phyloP scores from a whole-genome alignment of 2,329 filamentous ascomycete species.

The Gaeumannomyces sp. region DNA sequence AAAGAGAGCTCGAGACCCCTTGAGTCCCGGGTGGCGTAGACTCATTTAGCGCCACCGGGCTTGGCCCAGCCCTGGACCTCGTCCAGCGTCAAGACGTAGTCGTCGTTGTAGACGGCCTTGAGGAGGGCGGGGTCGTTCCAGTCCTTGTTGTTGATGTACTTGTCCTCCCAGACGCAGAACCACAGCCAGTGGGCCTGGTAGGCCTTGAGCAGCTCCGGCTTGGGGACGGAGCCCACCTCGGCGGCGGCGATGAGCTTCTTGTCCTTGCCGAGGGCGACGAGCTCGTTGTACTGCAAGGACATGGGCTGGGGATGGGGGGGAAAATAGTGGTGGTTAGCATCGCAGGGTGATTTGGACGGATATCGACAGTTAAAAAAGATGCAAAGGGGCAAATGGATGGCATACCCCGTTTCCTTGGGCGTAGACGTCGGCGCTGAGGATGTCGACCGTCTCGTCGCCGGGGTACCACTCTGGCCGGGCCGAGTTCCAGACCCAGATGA shows the following conservation, averaged over 20 bases:
- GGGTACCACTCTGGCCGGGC: constrained; percentile 40
- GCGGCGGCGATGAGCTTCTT: constrained; percentile 41
- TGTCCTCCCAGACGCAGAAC: constrained; percentile 39
- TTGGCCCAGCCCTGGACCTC: constrained; percentile 28
- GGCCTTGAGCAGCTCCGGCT: constrained; percentile 32
- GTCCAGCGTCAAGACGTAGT: constrained; percentile 28
- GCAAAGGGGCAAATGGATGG: constrained; percentile 5
- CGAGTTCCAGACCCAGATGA: constrained; percentile 47
- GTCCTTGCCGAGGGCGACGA: constrained; percentile 35
- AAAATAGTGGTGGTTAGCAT: not conserved
- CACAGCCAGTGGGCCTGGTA: constrained; percentile 42
- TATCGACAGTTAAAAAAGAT: no score
- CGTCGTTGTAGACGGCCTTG: constrained; percentile 28
- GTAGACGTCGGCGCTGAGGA: constrained; percentile 40
- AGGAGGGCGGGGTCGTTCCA: constrained; percentile 36
- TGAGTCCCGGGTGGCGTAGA: no score
- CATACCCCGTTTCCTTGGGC: constrained; percentile 35
- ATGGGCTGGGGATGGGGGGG: constrained; percentile 25
- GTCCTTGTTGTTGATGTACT: constrained; percentile 33
- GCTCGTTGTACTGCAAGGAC: constrained; percentile 35
- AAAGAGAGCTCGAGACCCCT: not conserved
- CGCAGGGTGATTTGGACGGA: not conserved
- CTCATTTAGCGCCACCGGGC: not conserved
- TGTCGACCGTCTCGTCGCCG: constrained; percentile 37
- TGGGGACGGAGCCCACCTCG: constrained; percentile 40